Conservation (phyloP, 2,329 filamentous ascomycete genomes). For the Keithomyces neogunnii region DNA sequence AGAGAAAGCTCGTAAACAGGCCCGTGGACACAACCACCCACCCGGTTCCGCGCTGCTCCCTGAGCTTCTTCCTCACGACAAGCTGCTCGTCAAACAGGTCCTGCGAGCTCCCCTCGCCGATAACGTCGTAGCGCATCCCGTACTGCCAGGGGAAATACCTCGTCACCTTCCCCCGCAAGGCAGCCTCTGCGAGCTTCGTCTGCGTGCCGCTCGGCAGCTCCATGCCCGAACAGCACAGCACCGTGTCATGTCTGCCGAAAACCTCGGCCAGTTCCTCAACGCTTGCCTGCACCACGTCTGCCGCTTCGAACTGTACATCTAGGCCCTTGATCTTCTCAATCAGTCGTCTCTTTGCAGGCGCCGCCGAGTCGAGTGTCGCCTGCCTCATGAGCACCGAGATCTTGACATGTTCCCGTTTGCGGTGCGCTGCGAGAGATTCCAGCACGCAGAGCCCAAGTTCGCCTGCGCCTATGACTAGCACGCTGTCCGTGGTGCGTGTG, state of each 20-base stretch:
- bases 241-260: conserved; percentile 38
- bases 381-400: conserved; percentile 47
- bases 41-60: conserved; percentile 34
- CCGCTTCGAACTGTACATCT: conserved; percentile 31
- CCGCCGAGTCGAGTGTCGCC: conserved; percentile 30
- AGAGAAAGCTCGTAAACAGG: conserved; percentile 63
- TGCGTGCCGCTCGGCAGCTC: conserved; percentile 45
- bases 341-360: conserved; percentile 26
- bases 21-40: conserved; percentile 64
- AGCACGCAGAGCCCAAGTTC: conserved; percentile 55
- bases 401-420: conserved; percentile 24
- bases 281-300: conserved; percentile 33
- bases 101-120: conserved; percentile 50
- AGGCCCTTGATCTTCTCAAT: conserved; percentile 26
- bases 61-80: conserved; percentile 44
- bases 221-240: conserved; percentile 57
- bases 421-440: conserved; percentile 38
- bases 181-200: conserved; percentile 47
- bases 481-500: neutral
- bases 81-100: conserved; percentile 62
- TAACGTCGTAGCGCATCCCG: conserved; percentile 61
- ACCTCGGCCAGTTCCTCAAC: conserved; percentile 28
- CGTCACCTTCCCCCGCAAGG: conserved; percentile 37
- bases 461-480: conserved; percentile 56
- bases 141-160: conserved; percentile 67